These are phyloP conservation scores for Pigoraptor vietnamica DNA, from an alignment of 78 protist genomes.

Conservation along the genomic window DNA sequence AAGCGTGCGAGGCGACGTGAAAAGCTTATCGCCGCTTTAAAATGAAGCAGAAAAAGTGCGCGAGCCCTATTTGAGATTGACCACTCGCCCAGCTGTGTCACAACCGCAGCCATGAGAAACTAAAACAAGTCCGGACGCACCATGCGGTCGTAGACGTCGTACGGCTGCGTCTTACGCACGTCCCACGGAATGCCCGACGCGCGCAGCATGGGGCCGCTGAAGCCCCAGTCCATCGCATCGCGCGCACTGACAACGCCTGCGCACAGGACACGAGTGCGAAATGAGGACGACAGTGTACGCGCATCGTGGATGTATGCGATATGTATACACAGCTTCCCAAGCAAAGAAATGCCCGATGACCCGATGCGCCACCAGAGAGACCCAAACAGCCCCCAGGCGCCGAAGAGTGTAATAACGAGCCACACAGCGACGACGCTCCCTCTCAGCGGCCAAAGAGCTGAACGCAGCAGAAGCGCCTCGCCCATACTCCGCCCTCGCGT, in stretches of 20 bases:
- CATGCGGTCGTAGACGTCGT: conserved; percentile 48
- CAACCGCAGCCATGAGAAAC: background rate
- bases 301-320: too few species aligned
- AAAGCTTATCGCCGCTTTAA: background rate
- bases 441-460: too few species aligned
- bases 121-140: background rate
- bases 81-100: too few species aligned
- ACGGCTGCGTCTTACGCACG: conserved; percentile 50
- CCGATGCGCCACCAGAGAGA: too few species aligned
- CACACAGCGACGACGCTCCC: too few species aligned
- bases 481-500: too few species aligned
- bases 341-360: too few species aligned
- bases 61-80: too few species aligned
- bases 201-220: conserved; percentile 52
- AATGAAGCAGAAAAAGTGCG: background rate
- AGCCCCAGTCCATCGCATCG: conserved; percentile 38
- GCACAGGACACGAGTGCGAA: background rate
- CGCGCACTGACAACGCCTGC: conserved; percentile 3
- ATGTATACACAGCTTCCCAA: too few species aligned
- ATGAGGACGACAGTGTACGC: background rate
- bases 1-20: background rate
- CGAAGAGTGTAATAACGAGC: too few species aligned
- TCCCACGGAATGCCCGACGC: conserved; percentile 47
- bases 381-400: too few species aligned
- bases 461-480: too few species aligned